Evolutionary conservation across 345 rosid species (phyloP).

Genomic region (Stellera chamaejasme): DNA sequence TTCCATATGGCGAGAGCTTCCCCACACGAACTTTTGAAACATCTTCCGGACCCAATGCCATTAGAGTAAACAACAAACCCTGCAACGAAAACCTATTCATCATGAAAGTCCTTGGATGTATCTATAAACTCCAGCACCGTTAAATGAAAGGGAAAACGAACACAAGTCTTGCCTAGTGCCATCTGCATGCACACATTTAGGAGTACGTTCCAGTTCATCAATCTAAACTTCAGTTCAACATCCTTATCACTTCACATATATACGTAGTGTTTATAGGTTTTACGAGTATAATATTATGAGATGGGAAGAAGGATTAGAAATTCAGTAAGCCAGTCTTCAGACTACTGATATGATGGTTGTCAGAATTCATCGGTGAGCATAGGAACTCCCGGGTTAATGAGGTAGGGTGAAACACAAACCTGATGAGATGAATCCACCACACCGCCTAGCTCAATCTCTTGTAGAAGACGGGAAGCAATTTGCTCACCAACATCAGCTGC

Average conservation of each 20-base stretch:
- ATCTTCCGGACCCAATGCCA: constrained; percentile 69
- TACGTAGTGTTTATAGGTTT: no score
- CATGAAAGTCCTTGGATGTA: neutral
- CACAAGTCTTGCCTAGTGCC: neutral
- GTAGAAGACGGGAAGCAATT: constrained; percentile 73
- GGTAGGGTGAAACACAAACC: constrained; percentile 30
- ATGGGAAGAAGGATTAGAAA: no score
- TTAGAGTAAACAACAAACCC: constrained; percentile 77
- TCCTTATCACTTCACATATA: no score
- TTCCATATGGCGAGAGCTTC: constrained; percentile 64
- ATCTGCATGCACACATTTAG: no score
- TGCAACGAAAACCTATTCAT: constrained; percentile 12
- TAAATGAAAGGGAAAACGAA: neutral
- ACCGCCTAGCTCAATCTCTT: constrained; percentile 89
- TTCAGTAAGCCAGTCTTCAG: neutral
- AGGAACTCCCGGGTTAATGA: neutral
- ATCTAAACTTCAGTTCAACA: no score
- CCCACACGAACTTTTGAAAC: constrained; percentile 86
- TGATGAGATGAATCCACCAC: constrained; percentile 93
- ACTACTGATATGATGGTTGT: neutral
- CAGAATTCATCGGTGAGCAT: no score
- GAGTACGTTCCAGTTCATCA: no score
- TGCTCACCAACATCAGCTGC: constrained; percentile 75
- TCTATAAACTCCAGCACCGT: neutral
- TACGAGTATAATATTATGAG: no score